Conservation (phyloP, 2,329 filamentous ascomycete genomes). For the Coleophoma eucalyptorum region DNA sequence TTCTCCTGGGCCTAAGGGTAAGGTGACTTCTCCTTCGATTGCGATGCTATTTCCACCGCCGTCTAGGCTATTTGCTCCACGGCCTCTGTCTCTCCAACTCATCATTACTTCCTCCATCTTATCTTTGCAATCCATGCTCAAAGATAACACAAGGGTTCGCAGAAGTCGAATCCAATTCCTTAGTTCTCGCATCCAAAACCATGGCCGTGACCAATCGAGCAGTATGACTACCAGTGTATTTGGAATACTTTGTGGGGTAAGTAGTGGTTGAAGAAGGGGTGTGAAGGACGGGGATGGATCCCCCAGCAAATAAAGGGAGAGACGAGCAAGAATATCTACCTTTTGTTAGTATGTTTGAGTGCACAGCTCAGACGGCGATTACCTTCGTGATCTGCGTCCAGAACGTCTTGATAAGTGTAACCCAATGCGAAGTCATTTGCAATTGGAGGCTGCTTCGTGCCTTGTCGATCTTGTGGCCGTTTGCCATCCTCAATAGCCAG, state of each 20-base stretch:
- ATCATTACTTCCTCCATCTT: conserved; percentile 85
- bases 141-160: conserved; percentile 68
- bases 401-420: conserved; percentile 92
- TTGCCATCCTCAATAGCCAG: conserved; percentile 36
- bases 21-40: conserved; percentile 63
- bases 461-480: conserved; percentile 45
- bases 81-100: conserved; percentile 72
- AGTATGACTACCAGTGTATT: conserved; percentile 86
- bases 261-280: conserved; percentile 75
- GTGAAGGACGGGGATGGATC: conserved; percentile 80
- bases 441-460: conserved; percentile 65
- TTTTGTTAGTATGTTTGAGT: conserved; percentile 15
- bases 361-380: conserved; percentile 16
- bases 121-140: conserved; percentile 73
- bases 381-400: conserved; percentile 94
- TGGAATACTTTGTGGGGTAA: conserved; percentile 78
- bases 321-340: conserved; percentile 80
- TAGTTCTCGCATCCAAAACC: conserved; percentile 86
- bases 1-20: conserved; percentile 83
- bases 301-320: conserved; percentile 86
- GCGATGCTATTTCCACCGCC: conserved; percentile 51
- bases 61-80: conserved; percentile 61
- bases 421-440: conserved; percentile 91
- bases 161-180: conserved; percentile 86
- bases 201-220: conserved; percentile 94